Conservation (phyloP, 495 filamentous ascomycete genomes). For the Penicillium antarcticum region DNA sequence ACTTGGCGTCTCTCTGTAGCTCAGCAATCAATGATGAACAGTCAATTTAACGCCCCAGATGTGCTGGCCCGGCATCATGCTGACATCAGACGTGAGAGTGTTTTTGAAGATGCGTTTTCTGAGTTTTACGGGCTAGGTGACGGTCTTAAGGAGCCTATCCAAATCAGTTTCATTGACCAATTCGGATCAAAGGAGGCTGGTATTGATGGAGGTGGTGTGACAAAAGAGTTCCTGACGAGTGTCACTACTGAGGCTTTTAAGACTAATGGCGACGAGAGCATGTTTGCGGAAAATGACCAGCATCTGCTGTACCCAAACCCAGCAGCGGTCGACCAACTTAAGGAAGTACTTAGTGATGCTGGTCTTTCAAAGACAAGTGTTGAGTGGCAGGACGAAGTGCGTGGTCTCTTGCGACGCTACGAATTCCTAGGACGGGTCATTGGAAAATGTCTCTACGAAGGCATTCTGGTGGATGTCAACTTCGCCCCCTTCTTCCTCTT, state of each 20-base stretch:
- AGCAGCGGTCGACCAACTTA: constrained; percentile 68
- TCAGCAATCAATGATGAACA: constrained; percentile 34
- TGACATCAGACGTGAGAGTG: constrained; percentile 70
- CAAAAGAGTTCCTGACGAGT: constrained; percentile 94
- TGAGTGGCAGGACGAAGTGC: constrained; percentile 56
- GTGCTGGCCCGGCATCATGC: constrained; percentile 72
- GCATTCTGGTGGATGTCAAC: constrained; percentile 88
- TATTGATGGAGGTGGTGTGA: constrained; percentile 96
- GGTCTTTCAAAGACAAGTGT: constrained; percentile 49
- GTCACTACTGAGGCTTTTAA: constrained; percentile 85
- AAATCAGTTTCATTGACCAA: constrained; percentile 93
- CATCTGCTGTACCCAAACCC: constrained; percentile 92
- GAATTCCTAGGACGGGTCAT: constrained; percentile 92
- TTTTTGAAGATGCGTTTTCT: constrained; percentile 83
- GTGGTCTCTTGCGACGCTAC: constrained; percentile 67
- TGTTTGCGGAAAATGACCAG: constrained; percentile 85
- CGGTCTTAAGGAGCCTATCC: constrained; percentile 91
- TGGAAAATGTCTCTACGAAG: constrained; percentile 97
- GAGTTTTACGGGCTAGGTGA: constrained; percentile 81
- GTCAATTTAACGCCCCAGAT: constrained; percentile 34
- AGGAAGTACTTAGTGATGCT: constrained; percentile 52
- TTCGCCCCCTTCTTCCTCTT: constrained; percentile 97
- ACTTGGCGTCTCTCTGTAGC: constrained; percentile 67
- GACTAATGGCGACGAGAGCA: constrained; percentile 44
- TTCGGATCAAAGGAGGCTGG: constrained; percentile 86